Evolutionary conservation across 305 asterid genomes (phyloP), one percentile per base, ranked within the genome.

Genomic region (Rubia occidens): DNA sequence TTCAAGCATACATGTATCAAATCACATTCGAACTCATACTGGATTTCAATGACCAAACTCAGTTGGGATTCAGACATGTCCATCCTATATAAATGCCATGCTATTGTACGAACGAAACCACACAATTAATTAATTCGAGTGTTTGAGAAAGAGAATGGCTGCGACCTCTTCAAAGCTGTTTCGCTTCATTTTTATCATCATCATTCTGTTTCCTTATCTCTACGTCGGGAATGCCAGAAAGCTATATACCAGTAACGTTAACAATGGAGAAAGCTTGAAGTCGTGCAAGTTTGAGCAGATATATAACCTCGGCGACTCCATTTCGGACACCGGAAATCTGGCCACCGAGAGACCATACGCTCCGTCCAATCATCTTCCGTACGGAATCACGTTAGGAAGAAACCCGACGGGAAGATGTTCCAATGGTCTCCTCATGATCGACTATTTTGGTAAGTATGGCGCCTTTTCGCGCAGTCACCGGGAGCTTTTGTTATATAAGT

Each of bases 381-480:
- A 64, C 17, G 68, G 68, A 6, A 9, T 11, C 2, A 64, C 68
- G 1, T 20, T 64, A 13, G 68, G 68, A 9, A 64, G 68, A 9
- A 64, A 18, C 10, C 37, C 68, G 0, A 64, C 68, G 2, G 68
- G 68, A 1, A 43, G 68, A 42, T 64, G 54, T 64, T 64, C 68
- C 3, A 64, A 64, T 11, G 68, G 68, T 3, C 54, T 64, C 6
- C 68, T 64, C 37, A 64, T 42, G 55, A 44, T 64, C n/a, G 68
- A 64, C 54, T 42, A 64, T 64, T 64, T 64, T 5, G 67, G 67
- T 63, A 63, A 9, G 32, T 29, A 29, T 29, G 32, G 32, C 32
- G 2, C 2, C 32, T 1, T 29, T 29, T 29, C 2, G 32, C 32
- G 2, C 32, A n/a, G n/a, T n/a, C n/a, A n/a, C n/a, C n/a, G n/a